A percentile compares a stretch with the other conserved stretches of the same genome.
Conservation (phyloP, 2,329 filamentous ascomycete species). For the Nothopassalora personata region DNA sequence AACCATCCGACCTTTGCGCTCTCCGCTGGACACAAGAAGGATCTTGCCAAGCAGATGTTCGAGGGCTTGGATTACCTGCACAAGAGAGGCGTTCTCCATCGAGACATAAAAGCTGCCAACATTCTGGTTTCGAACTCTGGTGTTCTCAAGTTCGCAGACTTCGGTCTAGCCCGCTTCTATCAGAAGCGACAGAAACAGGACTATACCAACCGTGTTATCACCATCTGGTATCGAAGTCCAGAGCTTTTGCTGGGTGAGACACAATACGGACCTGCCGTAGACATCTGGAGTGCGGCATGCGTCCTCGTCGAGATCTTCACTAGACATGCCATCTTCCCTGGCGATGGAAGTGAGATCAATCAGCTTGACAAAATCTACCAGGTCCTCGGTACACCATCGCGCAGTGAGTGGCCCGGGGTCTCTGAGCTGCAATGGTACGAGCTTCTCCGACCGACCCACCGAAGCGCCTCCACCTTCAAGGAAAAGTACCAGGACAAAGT, state of each 20-base stretch:
- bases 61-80: slow-evolving; percentile 92
- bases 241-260: slow-evolving; percentile 89
- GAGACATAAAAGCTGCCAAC: slow-evolving; percentile 97
- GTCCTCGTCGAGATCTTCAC: slow-evolving; percentile 97
- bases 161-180: slow-evolving; percentile 93
- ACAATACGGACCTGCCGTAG: slow-evolving; percentile 80
- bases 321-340: slow-evolving; percentile 86
- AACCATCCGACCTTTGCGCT: slow-evolving; percentile 91
- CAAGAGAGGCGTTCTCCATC: slow-evolving; percentile 84
- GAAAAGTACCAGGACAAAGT: slow-evolving; percentile 76
- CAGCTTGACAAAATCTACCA: slow-evolving; percentile 97
- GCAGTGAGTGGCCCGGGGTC: slow-evolving; percentile 78
- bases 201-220: slow-evolving; percentile 98
- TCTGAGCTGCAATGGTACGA: slow-evolving; percentile 98
- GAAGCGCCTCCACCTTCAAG: slow-evolving; percentile 68
- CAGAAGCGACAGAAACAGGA: slow-evolving; percentile 86
- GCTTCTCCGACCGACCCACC: slow-evolving; percentile 72
- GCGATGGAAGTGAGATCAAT: slow-evolving; percentile 90
- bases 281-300: slow-evolving; percentile 96
- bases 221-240: slow-evolving; percentile 93
- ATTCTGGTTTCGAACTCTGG: slow-evolving; percentile 89
- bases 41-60: slow-evolving; percentile 88
- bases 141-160: slow-evolving; percentile 87
- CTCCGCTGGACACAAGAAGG: slow-evolving; percentile 80
- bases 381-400: slow-evolving; percentile 80